Evolutionary conservation across 768 basidiomycete genomes (phyloP).

Genomic region (Mycena rebaudengoi): DNA sequence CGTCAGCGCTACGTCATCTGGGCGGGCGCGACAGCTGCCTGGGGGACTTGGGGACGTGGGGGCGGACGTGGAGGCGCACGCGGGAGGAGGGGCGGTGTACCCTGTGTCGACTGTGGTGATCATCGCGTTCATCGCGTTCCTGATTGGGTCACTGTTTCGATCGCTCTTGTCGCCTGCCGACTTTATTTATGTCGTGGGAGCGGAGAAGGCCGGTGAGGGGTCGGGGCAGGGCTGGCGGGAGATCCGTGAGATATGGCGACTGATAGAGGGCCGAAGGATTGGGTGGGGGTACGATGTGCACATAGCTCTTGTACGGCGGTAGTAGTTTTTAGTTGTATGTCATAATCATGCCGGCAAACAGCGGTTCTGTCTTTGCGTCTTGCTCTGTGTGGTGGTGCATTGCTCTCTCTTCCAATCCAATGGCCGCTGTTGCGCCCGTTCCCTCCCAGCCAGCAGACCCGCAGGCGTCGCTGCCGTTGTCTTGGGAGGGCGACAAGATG

Average conservation of each 20-base stretch:
- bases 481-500: conserved; percentile 91
- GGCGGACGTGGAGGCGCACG: conserved; percentile 27
- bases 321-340: conserved; percentile 43
- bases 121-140: conserved; percentile 86
- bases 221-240: conserved; percentile 81
- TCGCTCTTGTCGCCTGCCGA: conserved; percentile 91
- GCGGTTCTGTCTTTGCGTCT: not conserved
- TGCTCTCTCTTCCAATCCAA: conserved; percentile 21
- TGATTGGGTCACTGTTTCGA: conserved; percentile 90
- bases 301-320: conserved; percentile 82
- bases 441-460: conserved; percentile 23
- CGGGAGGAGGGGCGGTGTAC: conserved; percentile 38
- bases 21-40: conserved; percentile 41
- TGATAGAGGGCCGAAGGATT: conserved; percentile 85
- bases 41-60: conserved; percentile 46
- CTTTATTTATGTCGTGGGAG: conserved; percentile 82
- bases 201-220: conserved; percentile 65
- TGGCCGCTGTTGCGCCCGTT: conserved; percentile 23
- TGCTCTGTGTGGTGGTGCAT: not conserved
- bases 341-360: not conserved
- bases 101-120: conserved; percentile 70
- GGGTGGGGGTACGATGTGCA: conserved; percentile 90
- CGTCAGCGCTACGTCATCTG: conserved; percentile 24
- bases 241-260: conserved; percentile 82
- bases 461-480: conserved; percentile 39